Evolutionary conservation across 2,329 filamentous ascomycete species (phyloP).

Genomic region (Penicillium freii): DNA sequence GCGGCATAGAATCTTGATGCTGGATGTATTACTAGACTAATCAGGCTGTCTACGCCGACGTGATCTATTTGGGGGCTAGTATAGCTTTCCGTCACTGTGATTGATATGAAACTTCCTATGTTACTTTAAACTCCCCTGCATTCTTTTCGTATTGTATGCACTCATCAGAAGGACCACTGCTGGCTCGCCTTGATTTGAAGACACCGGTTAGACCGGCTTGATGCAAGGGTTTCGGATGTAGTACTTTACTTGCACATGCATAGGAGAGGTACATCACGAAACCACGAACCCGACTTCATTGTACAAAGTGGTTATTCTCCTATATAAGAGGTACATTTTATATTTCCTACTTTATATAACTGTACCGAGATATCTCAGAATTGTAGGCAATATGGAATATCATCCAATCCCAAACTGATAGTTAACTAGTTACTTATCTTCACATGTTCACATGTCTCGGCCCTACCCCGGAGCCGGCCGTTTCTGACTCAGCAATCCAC

Average conservation of each 20-base stretch:
- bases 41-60: constrained; percentile 28
- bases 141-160: neutral
- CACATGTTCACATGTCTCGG: constrained; percentile 17
- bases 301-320: neutral
- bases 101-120: constrained; percentile 23
- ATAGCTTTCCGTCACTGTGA: constrained; percentile 13
- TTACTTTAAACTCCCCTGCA: neutral
- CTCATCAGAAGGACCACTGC: neutral
- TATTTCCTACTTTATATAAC: neutral
- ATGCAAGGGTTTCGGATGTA: neutral
- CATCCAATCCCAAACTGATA: neutral
- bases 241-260: neutral
- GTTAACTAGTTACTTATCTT: neutral
- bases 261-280: neutral
- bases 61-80: constrained; percentile 24
- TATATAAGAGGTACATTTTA: neutral
- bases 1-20: constrained; percentile 19
- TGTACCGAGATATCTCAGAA: neutral
- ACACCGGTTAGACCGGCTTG: neutral
- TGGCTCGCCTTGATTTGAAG: neutral
- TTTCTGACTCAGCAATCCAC: constrained; percentile 3
- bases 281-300: neutral
- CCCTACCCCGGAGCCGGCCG: neutral
- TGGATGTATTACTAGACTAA: constrained; percentile 41
- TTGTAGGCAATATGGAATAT: neutral